Conservation (phyloP, 106 monocot species). For the Dioscorea zingiberensis region DNA sequence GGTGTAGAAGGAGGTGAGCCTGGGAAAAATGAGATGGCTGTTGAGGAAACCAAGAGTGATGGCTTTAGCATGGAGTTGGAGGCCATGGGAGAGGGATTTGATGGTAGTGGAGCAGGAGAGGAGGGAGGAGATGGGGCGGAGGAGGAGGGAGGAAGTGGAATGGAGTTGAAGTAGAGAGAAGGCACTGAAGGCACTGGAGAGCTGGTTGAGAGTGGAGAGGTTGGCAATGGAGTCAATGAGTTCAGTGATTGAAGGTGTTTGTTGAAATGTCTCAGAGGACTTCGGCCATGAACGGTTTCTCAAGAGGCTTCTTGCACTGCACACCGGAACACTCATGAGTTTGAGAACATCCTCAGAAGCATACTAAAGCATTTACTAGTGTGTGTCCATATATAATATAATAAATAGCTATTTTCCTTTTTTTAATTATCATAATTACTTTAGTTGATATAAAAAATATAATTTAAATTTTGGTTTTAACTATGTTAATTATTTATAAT, state of each 20-base stretch:
- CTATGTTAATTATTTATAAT: no score
- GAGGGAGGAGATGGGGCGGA: conserved; percentile 1
- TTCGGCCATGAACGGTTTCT: no score
- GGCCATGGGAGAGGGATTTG: neutral
- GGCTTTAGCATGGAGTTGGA: neutral
- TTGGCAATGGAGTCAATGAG: neutral
- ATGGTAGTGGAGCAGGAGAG: neutral
- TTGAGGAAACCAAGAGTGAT: neutral
- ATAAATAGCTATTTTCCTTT: no score
- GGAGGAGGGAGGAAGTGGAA: neutral
- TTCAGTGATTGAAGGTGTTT: neutral
- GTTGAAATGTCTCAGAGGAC: neutral
- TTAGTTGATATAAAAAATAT: no score
- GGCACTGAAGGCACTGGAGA: neutral
- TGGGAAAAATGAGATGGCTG: neutral
- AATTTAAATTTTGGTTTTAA: no score
- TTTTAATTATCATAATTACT: no score
- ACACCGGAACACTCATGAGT: neutral
- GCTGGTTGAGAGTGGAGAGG: neutral
- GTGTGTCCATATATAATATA: no score
- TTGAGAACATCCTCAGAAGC: no score
- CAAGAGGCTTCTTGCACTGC: neutral
- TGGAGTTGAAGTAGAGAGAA: neutral
- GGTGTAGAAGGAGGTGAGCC: conserved; percentile 1
- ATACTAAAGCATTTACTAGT: no score